Base-by-base conservation (phyloP, 2,329 filamentous ascomycete species). In the Xylariaceae sp. region DNA sequence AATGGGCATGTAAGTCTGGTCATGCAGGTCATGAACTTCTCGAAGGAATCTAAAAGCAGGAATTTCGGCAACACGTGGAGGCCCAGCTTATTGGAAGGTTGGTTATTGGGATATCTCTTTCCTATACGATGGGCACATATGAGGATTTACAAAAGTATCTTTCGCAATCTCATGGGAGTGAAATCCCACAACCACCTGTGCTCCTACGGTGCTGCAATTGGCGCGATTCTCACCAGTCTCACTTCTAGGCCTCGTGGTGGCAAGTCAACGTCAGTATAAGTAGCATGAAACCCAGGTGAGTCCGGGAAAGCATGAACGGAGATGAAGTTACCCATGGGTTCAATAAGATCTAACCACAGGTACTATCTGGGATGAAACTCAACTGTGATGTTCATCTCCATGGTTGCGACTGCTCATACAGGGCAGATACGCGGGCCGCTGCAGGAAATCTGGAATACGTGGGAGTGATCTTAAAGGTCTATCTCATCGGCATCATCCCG, bases 401-500 rank as follows among this genome's bases (percentile, higher is more conserved):
- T 43, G 2, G 62, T n/a, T 7, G 66, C 57, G 37, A 67, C 64
- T 39, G 56, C 52, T 19, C 61, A 61, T 0, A 64, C 67, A 10
- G 61, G 60, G 45, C 66, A 69, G 9, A 60, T 63, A 3, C 66
- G 60, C 22, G 67, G 65, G 2, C 65, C 66, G 18, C 65, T 58
- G 22, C 58, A 49, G 49, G 68, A 68, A n/a, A 62, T 50, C 42
- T 65, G 54, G 47, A 62, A 64, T 1, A 64, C 65, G 49, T 62
- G 65, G 0, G 62, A 58, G 83, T 51, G 56, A n/a, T n/a, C n/a
- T n/a, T n/a, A n/a, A n/a, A 63, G 63, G 18, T 58, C 26, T 44
- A 68, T 63, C 15, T 19, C 30, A 1, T 32, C 43, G 2, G 61
- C 63, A 49, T 61, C 54, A 9, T 53, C 39, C 1, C 65, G 65